These are phyloP conservation scores for Coniferiporia sulphurascens DNA, from an alignment of 1,284 basidiomycete species.

Conservation along the genomic window DNA sequence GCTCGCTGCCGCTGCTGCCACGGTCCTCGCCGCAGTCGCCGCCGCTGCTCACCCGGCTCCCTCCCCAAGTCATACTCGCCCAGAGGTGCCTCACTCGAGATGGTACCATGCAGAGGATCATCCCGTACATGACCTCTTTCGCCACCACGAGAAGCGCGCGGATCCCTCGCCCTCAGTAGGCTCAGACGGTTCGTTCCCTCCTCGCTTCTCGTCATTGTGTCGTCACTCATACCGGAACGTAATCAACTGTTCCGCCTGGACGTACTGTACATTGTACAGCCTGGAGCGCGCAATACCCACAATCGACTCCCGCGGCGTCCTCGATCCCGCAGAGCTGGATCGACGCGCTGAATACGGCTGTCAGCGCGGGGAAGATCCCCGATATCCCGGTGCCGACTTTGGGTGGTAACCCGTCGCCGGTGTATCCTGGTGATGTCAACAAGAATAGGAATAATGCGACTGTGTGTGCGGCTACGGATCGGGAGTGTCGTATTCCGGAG, in stretches of 20 bases:
- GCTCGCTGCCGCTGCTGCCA: slow-evolving; percentile 28
- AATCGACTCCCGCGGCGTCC: slow-evolving; percentile 35
- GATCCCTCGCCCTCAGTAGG: slow-evolving; percentile 45
- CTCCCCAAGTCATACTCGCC: slow-evolving; percentile 5
- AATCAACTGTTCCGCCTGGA: background rate
- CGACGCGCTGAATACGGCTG: slow-evolving; percentile 58
- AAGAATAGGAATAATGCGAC: slow-evolving; percentile 38
- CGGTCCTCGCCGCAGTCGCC: slow-evolving; percentile 24
- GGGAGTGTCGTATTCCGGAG: slow-evolving; percentile 49
- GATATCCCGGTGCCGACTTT: slow-evolving; percentile 50
- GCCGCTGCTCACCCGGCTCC: slow-evolving; percentile 11
- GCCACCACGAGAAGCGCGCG: slow-evolving; percentile 30
- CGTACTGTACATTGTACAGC: slow-evolving; percentile 34
- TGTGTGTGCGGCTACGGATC: slow-evolving; percentile 64
- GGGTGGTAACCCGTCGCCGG: slow-evolving; percentile 40
- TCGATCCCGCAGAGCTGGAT: slow-evolving; percentile 60
- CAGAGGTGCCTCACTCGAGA: slow-evolving; percentile 11
- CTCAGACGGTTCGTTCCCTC: slow-evolving; percentile 20
- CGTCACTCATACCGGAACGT: background rate
- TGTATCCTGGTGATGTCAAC: slow-evolving; percentile 50
- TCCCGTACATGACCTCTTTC: slow-evolving; percentile 25
- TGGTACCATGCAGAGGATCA: slow-evolving; percentile 30
- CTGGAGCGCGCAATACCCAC: slow-evolving; percentile 55
- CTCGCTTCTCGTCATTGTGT: background rate
- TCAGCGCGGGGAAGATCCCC: slow-evolving; percentile 67